Percentiles rank a stretch among this genome's conserved stretches.
Conservation (phyloP, 2,329 filamentous ascomycete genomes). For the Purpureocillium lavendulum region DNA sequence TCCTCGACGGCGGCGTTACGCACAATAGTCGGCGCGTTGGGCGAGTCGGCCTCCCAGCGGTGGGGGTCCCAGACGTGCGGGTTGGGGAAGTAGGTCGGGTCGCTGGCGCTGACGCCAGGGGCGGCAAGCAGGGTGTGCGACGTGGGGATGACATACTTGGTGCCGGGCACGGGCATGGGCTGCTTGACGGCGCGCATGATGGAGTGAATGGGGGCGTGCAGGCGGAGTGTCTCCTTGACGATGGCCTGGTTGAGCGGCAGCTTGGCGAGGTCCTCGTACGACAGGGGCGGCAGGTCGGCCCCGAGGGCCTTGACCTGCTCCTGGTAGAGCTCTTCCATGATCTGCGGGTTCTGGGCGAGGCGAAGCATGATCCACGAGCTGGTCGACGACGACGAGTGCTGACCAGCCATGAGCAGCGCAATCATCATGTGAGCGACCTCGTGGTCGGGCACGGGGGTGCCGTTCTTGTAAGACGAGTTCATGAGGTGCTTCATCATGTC, state of each 20-base stretch:
- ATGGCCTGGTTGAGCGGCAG: slow-evolving; percentile 77
- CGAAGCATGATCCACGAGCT: slow-evolving; percentile 79
- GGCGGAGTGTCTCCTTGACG: slow-evolving; percentile 83
- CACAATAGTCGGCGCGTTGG: slow-evolving; percentile 39
- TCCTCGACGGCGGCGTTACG: slow-evolving; percentile 43
- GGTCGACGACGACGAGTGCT: slow-evolving; percentile 81
- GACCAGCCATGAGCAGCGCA: slow-evolving; percentile 82
- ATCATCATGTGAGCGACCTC: slow-evolving; percentile 94
- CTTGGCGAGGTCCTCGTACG: slow-evolving; percentile 69
- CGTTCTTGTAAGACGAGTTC: slow-evolving; percentile 79
- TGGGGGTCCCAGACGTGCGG: slow-evolving; percentile 81
- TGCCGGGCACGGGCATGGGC: slow-evolving; percentile 76
- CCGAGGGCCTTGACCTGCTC: slow-evolving; percentile 74
- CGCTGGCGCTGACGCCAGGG: slow-evolving; percentile 70
- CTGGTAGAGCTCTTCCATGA: slow-evolving; percentile 72
- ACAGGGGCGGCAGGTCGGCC: slow-evolving; percentile 63
- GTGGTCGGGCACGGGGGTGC: slow-evolving; percentile 66
- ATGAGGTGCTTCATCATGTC: slow-evolving; percentile 92
- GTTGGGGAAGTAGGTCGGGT: slow-evolving; percentile 71
- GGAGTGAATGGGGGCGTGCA: slow-evolving; percentile 90
- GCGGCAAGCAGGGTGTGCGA: slow-evolving; percentile 77
- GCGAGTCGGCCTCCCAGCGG: slow-evolving; percentile 68
- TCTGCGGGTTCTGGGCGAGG: slow-evolving; percentile 67
- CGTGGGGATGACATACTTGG: slow-evolving; percentile 73
- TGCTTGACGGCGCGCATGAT: slow-evolving; percentile 89